phyloP scores from a whole-genome alignment of 192 early-diverging fungal species.

The Diversispora epigaea region DNA sequence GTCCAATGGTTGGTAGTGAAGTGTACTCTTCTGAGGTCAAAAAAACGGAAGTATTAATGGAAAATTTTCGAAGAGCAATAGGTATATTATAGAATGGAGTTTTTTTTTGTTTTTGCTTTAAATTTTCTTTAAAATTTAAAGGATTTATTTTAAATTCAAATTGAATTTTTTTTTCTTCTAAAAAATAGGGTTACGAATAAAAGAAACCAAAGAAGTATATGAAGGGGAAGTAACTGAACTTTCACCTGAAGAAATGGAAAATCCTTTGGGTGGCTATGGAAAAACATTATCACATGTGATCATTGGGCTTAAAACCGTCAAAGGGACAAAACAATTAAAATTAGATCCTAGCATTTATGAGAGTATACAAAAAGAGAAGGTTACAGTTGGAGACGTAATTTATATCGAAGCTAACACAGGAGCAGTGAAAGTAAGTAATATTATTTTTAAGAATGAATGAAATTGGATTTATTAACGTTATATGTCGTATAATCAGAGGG shows the following conservation, averaged over 20 bases:
- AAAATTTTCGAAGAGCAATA: constrained; percentile 96
- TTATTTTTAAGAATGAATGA: not conserved
- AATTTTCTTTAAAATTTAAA: no score
- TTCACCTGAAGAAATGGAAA: constrained; percentile 96
- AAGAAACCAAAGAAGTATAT: constrained; percentile 99
- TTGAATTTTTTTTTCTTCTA: no score
- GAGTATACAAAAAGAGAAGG: constrained; percentile 95
- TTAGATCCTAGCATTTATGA: constrained; percentile 98
- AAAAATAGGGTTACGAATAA: constrained; percentile 79
- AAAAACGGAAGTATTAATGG: constrained; percentile 99
- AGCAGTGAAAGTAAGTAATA: constrained; percentile 79
- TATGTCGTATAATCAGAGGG: constrained; percentile 55
- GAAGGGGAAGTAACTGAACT: constrained; percentile 99
- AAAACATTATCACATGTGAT: constrained; percentile 96
- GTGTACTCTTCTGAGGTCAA: constrained; percentile 98
- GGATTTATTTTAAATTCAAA: no score
- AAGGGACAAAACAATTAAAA: constrained; percentile 97
- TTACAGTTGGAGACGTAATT: constrained; percentile 94
- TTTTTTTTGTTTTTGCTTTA: not conserved
- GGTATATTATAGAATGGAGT: constrained; percentile 42
- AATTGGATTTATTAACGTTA: not conserved
- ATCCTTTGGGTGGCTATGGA: constrained; percentile 96
- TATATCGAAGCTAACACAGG: constrained; percentile 98
- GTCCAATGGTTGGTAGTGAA: constrained; percentile 98
- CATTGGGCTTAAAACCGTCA: constrained; percentile 96